Evolutionary conservation across 2,329 filamentous ascomycete species (phyloP).

Genomic region (Phaeophleospora eucalypticola): DNA sequence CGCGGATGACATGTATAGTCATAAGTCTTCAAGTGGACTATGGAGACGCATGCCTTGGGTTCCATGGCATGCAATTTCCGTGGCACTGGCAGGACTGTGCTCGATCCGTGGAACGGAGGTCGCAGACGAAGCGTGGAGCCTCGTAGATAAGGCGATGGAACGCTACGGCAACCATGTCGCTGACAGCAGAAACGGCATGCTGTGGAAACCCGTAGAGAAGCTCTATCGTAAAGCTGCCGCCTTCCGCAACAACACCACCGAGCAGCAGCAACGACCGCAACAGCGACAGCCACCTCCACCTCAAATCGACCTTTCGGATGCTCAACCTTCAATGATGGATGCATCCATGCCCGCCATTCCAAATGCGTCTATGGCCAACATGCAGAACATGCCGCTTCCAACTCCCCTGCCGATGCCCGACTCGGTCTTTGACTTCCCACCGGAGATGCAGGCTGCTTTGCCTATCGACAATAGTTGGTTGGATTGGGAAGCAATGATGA

Average conservation of each 20-base stretch:
- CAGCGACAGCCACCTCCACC: background rate
- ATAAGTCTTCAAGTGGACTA: slow-evolving; percentile 29
- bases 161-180: slow-evolving; percentile 46
- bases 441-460: slow-evolving; percentile 19
- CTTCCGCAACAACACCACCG: slow-evolving; percentile 22
- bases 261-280: background rate
- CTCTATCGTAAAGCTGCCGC: slow-evolving; percentile 47
- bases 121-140: slow-evolving; percentile 49
- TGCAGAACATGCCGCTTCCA: background rate
- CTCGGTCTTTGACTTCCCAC: slow-evolving; percentile 17
- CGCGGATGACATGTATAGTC: slow-evolving; percentile 18
- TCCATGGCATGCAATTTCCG: slow-evolving; percentile 54
- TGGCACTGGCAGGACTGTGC: slow-evolving; percentile 52
- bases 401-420: slow-evolving; percentile 4
- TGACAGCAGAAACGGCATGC: slow-evolving; percentile 47
- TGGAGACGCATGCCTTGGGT: slow-evolving; percentile 52
- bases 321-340: background rate
- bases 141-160: slow-evolving; percentile 46
- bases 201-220: slow-evolving; percentile 55
- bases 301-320: background rate
- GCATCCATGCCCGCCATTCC: background rate
- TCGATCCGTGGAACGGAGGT: slow-evolving; percentile 44
- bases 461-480: slow-evolving; percentile 27
- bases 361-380: background rate
- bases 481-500: slow-evolving; percentile 35